Percentiles rank a stretch among this genome's conserved stretches.
These are phyloP conservation scores for Alternaria brassicae DNA, from an alignment of 2,329 filamentous ascomycete genomes.

Conservation along the genomic window DNA sequence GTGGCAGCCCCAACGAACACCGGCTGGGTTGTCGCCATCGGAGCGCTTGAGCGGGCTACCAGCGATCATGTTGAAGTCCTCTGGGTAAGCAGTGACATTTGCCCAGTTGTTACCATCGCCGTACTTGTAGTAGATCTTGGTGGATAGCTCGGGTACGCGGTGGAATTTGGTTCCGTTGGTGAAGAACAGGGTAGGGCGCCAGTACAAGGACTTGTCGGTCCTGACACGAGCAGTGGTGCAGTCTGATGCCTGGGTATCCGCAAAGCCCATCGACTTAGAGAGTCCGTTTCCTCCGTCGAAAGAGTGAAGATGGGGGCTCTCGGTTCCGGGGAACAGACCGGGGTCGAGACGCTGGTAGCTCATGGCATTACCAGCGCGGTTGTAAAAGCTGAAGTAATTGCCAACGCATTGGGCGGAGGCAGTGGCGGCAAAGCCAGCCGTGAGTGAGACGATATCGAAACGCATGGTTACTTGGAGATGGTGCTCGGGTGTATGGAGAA, in stretches of 20 bases:
- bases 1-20: constrained; percentile 46
- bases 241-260: constrained; percentile 35
- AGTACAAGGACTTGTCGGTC: constrained; percentile 49
- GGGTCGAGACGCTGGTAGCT: constrained; percentile 49
- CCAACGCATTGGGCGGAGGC: constrained; percentile 45
- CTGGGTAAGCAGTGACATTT: constrained; percentile 48
- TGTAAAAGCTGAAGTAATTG: constrained; percentile 51
- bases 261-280: constrained; percentile 36
- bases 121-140: constrained; percentile 51
- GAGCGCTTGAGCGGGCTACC: constrained; percentile 42
- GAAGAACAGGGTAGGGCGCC: constrained; percentile 49
- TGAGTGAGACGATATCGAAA: constrained; percentile 35
- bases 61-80: constrained; percentile 49
- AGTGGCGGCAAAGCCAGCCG: constrained; percentile 42
- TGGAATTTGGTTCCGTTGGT: constrained; percentile 48
- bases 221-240: constrained; percentile 50
- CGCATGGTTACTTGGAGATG: constrained; percentile 33
- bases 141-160: constrained; percentile 44
- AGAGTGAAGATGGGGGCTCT: constrained; percentile 48
- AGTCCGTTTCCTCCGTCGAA: constrained; percentile 50
- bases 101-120: constrained; percentile 43
- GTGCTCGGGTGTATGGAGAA: constrained; percentile 12
- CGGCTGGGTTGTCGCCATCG: constrained; percentile 38
- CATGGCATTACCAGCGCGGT: constrained; percentile 43
- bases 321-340: constrained; percentile 41